Evolutionary conservation across 306 rosid genomes (phyloP).

Genomic region (Astragalus glycyphyllos): DNA sequence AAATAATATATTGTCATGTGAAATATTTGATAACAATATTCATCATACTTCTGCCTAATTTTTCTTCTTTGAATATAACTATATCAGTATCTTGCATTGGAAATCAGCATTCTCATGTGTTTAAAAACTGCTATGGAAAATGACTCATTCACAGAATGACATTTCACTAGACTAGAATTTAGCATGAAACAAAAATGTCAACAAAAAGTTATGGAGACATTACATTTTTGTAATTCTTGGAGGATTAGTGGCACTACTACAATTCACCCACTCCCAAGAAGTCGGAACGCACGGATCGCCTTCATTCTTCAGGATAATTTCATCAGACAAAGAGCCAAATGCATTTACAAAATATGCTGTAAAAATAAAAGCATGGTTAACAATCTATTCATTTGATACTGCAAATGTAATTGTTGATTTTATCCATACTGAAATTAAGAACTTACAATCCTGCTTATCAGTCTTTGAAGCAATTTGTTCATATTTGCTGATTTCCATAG

Average conservation of each 20-base stretch:
- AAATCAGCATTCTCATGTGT: conserved; percentile 22
- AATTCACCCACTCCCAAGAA: conserved; percentile 87
- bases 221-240: conserved; percentile 82
- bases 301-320: conserved; percentile 54
- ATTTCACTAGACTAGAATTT: conserved; percentile 35
- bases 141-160: conserved; percentile 6
- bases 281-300: conserved; percentile 96
- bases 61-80: background rate
- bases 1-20: background rate
- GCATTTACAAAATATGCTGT: conserved; percentile 62
- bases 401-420: conserved; percentile 14
- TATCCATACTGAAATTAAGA: conserved; percentile 29
- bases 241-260: conserved; percentile 66
- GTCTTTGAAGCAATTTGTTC: conserved; percentile 66
- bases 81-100: background rate
- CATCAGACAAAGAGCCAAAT: conserved; percentile 59
- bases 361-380: conserved; percentile 46
- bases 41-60: conserved; percentile 24
- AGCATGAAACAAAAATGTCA: conserved; percentile 26
- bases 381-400: conserved; percentile 37
- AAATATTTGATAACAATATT: conserved; percentile 20
- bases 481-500: conserved; percentile 87
- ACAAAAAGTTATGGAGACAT: conserved; percentile 41
- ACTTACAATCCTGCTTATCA: conserved; percentile 73
- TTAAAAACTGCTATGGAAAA: background rate